phyloP scores from a whole-genome alignment of 352 stramenopile genomes.

The Pythium inflatum region DNA sequence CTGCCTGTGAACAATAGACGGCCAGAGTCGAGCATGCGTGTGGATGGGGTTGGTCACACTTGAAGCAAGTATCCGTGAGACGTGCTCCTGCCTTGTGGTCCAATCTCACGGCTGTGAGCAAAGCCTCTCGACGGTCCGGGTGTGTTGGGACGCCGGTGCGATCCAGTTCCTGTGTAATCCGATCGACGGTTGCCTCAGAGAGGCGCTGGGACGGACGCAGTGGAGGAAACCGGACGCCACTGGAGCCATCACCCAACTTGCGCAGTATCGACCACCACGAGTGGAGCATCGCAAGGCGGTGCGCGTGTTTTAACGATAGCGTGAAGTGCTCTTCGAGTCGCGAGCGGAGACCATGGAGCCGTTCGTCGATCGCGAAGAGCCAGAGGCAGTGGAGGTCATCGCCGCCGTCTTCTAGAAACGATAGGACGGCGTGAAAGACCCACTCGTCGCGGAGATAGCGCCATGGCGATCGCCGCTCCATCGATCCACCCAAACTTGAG shows the following conservation, averaged over 20 bases:
- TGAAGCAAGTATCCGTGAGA: too few species aligned
- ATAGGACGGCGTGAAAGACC: neutral
- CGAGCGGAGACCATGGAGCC: neutral
- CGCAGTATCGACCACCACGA: neutral
- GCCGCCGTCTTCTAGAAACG: neutral
- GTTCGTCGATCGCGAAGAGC: neutral
- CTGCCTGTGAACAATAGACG: too few species aligned
- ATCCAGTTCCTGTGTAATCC: neutral
- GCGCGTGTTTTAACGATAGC: neutral
- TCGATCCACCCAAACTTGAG: too few species aligned
- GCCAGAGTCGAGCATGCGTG: too few species aligned
- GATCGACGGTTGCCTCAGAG: neutral
- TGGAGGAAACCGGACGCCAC: neutral
- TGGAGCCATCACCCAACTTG: neutral
- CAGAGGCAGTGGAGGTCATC: neutral
- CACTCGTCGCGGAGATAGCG: neutral
- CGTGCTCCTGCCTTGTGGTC: conserved; percentile 3
- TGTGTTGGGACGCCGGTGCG: neutral
- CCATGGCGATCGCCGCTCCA: too few species aligned
- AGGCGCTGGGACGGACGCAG: too few species aligned
- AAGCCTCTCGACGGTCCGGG: neutral
- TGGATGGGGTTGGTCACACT: too few species aligned
- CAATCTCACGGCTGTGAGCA: neutral
- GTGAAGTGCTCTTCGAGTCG: neutral
- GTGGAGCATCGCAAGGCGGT: neutral